These are phyloP conservation scores for Xylaria telfairii DNA, from an alignment of 495 filamentous ascomycete genomes.

Conservation along the genomic window DNA sequence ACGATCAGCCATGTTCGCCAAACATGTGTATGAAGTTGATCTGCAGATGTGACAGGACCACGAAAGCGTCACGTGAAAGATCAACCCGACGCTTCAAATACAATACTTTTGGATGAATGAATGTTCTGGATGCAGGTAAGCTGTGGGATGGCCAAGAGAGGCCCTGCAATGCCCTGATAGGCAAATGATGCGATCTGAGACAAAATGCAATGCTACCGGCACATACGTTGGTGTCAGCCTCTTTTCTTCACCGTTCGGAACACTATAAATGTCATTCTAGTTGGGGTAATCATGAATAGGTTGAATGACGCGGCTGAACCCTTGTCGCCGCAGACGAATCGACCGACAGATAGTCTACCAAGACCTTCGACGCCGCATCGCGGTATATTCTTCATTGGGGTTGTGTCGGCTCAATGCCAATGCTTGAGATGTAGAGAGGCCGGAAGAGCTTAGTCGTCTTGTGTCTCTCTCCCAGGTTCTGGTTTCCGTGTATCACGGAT, in stretches of 20 bases:
- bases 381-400: not conserved
- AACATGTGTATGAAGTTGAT: not conserved
- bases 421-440: not conserved
- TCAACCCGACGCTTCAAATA: too few relatives aligned
- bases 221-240: not conserved
- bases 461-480: not conserved
- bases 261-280: not conserved
- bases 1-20: not conserved
- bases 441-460: too few relatives aligned
- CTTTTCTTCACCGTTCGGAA: not conserved
- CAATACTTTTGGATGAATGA: too few relatives aligned
- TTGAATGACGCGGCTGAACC: constrained; percentile 11
- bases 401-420: not conserved
- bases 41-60: constrained; percentile 16
- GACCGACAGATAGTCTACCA: not conserved
- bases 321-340: not conserved
- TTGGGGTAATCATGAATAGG: not conserved
- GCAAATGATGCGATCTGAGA: constrained; percentile 4
- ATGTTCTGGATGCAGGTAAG: not conserved
- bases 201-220: constrained; percentile 11
- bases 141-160: not conserved
- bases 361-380: not conserved
- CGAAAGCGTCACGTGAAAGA: constrained; percentile 4
- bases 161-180: not conserved
- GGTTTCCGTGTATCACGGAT: not conserved